These are phyloP conservation scores for Penicillium expansum DNA, from an alignment of 2,329 filamentous ascomycete genomes.

Conservation along the genomic window DNA sequence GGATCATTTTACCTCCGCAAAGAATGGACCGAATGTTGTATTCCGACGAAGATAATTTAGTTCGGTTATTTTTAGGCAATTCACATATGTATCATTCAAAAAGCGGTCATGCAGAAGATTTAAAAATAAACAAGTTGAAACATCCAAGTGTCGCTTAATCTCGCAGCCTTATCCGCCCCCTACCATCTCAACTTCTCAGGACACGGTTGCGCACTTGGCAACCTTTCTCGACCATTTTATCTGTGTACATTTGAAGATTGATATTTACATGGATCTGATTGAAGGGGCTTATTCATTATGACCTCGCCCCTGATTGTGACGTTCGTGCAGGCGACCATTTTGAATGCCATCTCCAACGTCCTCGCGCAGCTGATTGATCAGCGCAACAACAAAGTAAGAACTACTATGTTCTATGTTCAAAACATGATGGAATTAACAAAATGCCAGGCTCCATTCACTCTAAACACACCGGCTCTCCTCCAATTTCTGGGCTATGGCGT, in stretches of 20 bases:
- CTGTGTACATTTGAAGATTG: background rate
- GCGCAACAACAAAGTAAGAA: constrained; percentile 32
- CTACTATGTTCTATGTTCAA: background rate
- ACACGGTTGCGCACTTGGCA: constrained; percentile 26
- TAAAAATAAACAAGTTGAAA: background rate
- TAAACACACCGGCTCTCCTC: constrained; percentile 67
- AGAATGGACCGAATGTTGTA: constrained; percentile 38
- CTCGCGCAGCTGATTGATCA: constrained; percentile 41
- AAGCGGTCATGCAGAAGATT: background rate
- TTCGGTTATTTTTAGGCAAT: background rate
- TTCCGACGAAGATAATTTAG: constrained; percentile 11
- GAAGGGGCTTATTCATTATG: constrained; percentile 10
- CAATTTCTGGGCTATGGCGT: constrained; percentile 75
- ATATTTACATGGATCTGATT: constrained; percentile 10
- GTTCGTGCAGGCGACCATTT: constrained; percentile 37
- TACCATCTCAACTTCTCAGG: constrained; percentile 10
- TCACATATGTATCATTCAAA: background rate
- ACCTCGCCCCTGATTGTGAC: constrained; percentile 35
- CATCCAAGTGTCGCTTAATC: constrained; percentile 1
- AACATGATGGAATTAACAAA: constrained; percentile 4
- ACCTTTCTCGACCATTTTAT: background rate
- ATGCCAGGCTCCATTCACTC: constrained; percentile 54
- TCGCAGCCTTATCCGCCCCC: background rate
- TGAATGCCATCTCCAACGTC: constrained; percentile 41
- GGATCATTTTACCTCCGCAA: constrained; percentile 41